A percentile compares a stretch with the other conserved stretches of the same genome.
phyloP scores from a whole-genome alignment of 805 yeast genomes.

The Candida insectalens region DNA sequence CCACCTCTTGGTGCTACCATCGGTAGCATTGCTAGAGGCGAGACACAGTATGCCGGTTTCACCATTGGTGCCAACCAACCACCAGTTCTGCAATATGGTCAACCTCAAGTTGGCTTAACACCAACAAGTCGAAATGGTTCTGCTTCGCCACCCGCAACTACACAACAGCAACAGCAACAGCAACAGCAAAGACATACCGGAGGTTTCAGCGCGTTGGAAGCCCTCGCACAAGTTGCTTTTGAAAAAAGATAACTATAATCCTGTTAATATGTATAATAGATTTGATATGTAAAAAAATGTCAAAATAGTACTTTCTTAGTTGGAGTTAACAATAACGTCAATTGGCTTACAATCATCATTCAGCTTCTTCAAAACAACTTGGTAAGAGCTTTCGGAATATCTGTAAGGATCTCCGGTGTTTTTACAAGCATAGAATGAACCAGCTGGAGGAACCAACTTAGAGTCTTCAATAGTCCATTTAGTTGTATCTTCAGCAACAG shows the following conservation, averaged over 20 bases:
- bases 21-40: too few relatives aligned
- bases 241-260: slow-evolving; percentile 16
- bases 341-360: neutral
- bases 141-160: slow-evolving; percentile 5
- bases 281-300: too few relatives aligned
- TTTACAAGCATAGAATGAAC: slow-evolving; percentile 24
- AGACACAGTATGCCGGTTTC: too few relatives aligned
- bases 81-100: neutral
- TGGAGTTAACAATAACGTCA: neutral
- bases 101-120: neutral
- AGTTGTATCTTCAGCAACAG: slow-evolving; percentile 3
- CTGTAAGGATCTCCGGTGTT: slow-evolving; percentile 33
- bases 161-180: slow-evolving; percentile 4
- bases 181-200: neutral
- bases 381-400: slow-evolving; percentile 20
- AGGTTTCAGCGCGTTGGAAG: slow-evolving; percentile 26
- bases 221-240: slow-evolving; percentile 28
- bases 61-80: too few relatives aligned
- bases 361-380: slow-evolving; percentile 1
- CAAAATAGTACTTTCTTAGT: too few relatives aligned
- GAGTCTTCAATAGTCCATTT: slow-evolving; percentile 6
- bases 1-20: slow-evolving; percentile 5
- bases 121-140: too few relatives aligned
- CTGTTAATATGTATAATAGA: neutral
- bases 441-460: slow-evolving; percentile 18